Evolutionary conservation across 2,329 filamentous ascomycete species (phyloP).

Genomic region (Blastomyces emzantsi): DNA sequence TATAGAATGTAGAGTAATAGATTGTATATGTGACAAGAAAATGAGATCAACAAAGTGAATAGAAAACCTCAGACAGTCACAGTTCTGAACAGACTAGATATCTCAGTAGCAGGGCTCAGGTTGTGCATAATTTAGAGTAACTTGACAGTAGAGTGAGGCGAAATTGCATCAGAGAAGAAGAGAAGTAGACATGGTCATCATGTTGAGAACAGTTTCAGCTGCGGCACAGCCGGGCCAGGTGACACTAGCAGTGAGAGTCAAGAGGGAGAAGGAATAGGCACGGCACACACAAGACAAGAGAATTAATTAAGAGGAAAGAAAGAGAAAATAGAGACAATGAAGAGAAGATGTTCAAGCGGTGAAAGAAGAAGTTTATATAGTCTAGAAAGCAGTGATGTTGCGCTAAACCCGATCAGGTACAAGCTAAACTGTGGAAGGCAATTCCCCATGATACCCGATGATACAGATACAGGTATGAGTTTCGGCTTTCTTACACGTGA

Average conservation of each 20-base stretch:
- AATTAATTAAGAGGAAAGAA: slow-evolving; percentile 1
- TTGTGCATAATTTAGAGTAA: too few relatives aligned
- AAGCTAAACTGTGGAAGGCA: too few relatives aligned
- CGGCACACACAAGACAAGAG: background rate
- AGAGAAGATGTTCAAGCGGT: background rate
- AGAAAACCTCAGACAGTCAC: too few relatives aligned
- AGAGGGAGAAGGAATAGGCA: background rate
- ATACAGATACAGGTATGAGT: too few relatives aligned
- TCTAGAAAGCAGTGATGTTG: too few relatives aligned
- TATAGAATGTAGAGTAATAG: too few relatives aligned
- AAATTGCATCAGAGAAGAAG: background rate
- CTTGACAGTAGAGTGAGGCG: background rate
- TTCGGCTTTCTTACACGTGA: too few relatives aligned
- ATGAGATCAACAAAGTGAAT: too few relatives aligned
- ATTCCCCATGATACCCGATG: too few relatives aligned
- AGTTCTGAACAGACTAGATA: too few relatives aligned
- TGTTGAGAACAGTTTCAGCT: background rate
- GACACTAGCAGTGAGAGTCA: slow-evolving; percentile 3
- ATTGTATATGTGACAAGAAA: background rate
- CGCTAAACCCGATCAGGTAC: too few relatives aligned
- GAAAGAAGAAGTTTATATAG: background rate
- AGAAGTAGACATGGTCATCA: background rate
- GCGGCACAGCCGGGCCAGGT: background rate
- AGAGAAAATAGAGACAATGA: slow-evolving; percentile 1
- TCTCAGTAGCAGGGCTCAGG: too few relatives aligned